Evolutionary conservation across 129 eudicot species (phyloP).

Genomic region (Kitagawia praeruptora): DNA sequence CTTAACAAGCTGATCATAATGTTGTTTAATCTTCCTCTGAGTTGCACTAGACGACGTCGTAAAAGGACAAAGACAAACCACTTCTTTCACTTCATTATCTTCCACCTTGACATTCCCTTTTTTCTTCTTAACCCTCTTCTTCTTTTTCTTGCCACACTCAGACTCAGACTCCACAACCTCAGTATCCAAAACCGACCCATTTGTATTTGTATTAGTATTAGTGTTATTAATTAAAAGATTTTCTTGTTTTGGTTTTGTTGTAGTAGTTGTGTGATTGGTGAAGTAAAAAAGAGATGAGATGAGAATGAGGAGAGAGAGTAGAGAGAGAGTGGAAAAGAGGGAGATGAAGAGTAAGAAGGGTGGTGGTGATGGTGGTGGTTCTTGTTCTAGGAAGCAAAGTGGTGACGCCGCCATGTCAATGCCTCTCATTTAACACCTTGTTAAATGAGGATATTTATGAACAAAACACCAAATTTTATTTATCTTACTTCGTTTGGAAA

Average conservation of each 20-base stretch:
- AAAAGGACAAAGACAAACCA: conserved; percentile 62
- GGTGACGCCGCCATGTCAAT: conserved; percentile 30
- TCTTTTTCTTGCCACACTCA: conserved; percentile 36
- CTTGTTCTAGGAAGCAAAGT: background rate
- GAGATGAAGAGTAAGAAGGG: conserved; percentile 15
- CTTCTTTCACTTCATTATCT: conserved; percentile 15
- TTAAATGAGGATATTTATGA: background rate
- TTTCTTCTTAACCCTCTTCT: conserved; percentile 53
- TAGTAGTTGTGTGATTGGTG: background rate
- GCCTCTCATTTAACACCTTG: conserved; percentile 2
- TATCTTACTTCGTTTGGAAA: too few relatives aligned
- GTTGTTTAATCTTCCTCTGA: conserved; percentile 72
- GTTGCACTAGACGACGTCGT: conserved; percentile 64
- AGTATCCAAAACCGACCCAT: conserved; percentile 25
- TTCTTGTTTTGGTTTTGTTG: background rate
- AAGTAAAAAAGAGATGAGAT: conserved; percentile 23
- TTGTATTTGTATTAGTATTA: background rate
- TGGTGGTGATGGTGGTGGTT: background rate
- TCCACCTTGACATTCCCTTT: conserved; percentile 17
- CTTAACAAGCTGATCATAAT: conserved; percentile 71
- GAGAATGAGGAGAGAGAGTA: conserved; percentile 28
- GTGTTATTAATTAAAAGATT: too few relatives aligned
- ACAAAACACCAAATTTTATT: too few relatives aligned
- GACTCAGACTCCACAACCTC: conserved; percentile 18
- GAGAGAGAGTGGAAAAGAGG: conserved; percentile 19